Evolutionary conservation across 2,329 filamentous ascomycete genomes (phyloP).

Genomic region (Ustulina deusta): DNA sequence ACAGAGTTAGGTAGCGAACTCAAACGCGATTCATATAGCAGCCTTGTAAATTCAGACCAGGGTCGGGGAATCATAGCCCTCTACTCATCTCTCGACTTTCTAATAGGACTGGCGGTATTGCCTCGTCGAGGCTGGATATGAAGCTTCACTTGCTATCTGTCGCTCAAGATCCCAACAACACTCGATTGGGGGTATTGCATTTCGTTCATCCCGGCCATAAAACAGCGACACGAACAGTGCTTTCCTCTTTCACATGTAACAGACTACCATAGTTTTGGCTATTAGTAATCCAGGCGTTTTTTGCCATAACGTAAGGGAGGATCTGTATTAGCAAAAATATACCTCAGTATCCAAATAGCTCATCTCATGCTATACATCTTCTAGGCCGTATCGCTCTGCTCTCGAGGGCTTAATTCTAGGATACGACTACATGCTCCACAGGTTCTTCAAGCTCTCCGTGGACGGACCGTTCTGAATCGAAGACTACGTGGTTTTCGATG

Average conservation of each 20-base stretch:
- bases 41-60: not conserved
- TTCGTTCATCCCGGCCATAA: not conserved
- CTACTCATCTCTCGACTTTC: not conserved
- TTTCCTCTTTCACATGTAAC: not conserved
- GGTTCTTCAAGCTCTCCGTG: not conserved
- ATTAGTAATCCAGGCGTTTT: no score
- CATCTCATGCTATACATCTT: not conserved
- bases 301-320: not conserved
- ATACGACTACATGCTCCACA: not conserved
- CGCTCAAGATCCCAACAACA: not conserved
- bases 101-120: not conserved
- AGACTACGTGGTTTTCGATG: not conserved
- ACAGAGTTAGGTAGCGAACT: not conserved
- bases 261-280: not conserved
- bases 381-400: no score
- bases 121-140: not conserved
- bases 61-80: not conserved
- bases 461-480: not conserved
- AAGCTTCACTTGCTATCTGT: not conserved
- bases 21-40: not conserved
- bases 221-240: not conserved
- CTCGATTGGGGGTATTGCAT: not conserved
- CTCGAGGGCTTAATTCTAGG: not conserved
- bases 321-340: no score
- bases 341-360: not conserved